Conservation (phyloP, 1,139 yeast species). For the Yamadazyma aaseri region DNA sequence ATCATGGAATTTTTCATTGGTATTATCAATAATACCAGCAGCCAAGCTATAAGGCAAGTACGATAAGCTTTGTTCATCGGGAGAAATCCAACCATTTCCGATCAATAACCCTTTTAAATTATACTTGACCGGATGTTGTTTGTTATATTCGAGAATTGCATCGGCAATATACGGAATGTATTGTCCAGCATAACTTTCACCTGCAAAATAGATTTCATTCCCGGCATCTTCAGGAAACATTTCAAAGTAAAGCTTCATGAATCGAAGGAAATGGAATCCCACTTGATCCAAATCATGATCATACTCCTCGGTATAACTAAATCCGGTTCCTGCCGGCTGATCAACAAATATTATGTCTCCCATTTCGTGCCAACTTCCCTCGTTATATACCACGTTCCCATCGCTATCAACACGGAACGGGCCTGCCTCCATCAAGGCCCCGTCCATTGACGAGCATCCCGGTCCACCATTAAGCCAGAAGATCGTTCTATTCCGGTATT, state of each 20-base stretch:
- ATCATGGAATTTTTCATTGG: conserved; percentile 36
- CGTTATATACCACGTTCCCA: conserved; percentile 50
- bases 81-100: conserved; percentile 98
- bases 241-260: conserved; percentile 64
- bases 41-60: conserved; percentile 72
- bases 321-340: conserved; percentile 96
- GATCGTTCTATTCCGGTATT: conserved; percentile 44
- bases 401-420: conserved; percentile 66
- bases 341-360: conserved; percentile 85
- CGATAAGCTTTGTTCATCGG: conserved; percentile 77
- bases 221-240: conserved; percentile 70
- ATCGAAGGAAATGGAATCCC: conserved; percentile 59
- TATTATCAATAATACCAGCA: conserved; percentile 50
- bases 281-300: conserved; percentile 60
- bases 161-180: conserved; percentile 86
- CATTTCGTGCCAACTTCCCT: conserved; percentile 83
- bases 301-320: conserved; percentile 58
- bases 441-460: conserved; percentile 98
- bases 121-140: conserved; percentile 24
- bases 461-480: conserved; percentile 98
- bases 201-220: conserved; percentile 77
- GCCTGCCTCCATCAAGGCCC: conserved; percentile 91
- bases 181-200: conserved; percentile 97
- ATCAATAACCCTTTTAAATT: conserved; percentile 69
- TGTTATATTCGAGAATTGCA: conserved; percentile 53